Evolutionary conservation across 2,329 filamentous ascomycete species (phyloP), one percentile per base, ranked within the genome.

Genomic region (Cladophialophora exuberans): DNA sequence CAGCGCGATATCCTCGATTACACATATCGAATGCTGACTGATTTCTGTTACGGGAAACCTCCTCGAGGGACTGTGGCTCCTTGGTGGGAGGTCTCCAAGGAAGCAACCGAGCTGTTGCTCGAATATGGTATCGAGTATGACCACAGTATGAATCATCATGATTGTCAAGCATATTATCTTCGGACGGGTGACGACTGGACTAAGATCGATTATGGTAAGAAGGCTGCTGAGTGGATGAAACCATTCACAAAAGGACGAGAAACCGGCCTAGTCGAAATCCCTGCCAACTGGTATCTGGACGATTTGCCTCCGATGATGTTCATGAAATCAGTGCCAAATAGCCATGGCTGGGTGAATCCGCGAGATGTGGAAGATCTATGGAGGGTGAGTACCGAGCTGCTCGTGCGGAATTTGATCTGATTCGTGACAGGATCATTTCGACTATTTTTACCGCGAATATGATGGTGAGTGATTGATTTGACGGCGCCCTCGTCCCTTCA

Each of bases 1-100:
- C 88, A 92, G 69, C 80, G 80, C 13, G 86, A 88, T 52, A 84
- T 92, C n/a, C 78, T 93, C n/a, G 87, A 90, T 66, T 90, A 91
- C 72, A 89, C 87, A 2, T 90, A 85, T 70, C 79, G 79, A 22
- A 77, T 90, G 73, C 77, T 92, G 28, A 89, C 84, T 0, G 83
- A 89, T 0, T 92, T 93, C 69, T 82, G 81, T 53, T 25, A 48
- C 28, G 61, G 61, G 20, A 90, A 90, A 70, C 85, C 87, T 0
- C 88, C 88, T 0, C 75, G 86, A 0, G 88, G 88, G 1, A 85
- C 80, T 31, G 87, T 90, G 0, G 87, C 87, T 0, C 88, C 88
- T 0, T 91, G 83, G 80, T 90, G 87, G 87, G 87, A 90, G 66
- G 84, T 82, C 0, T 84, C 80, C 56, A 79, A 82, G 60, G 87